Evolutionary conservation across 768 basidiomycete genomes (phyloP).

Genomic region (Dacryopinax spathularia): DNA sequence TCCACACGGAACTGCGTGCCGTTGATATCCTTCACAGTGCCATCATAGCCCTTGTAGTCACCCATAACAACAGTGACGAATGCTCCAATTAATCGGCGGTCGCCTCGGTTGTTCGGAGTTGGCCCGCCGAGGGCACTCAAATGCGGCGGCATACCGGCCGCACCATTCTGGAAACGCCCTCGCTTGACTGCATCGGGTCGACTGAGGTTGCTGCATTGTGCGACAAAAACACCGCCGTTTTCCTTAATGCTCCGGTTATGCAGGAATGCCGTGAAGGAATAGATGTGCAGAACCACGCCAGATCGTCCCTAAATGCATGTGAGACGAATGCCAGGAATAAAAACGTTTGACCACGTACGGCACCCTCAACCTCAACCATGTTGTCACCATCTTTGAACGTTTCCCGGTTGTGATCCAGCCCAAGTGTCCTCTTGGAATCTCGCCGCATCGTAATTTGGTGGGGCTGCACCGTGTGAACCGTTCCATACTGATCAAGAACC

Average conservation of each 20-base stretch:
- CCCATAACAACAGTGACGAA: conserved; percentile 73
- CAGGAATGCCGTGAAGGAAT: conserved; percentile 85
- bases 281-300: conserved; percentile 83
- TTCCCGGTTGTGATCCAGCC: conserved; percentile 77
- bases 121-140: not conserved
- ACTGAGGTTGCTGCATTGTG: conserved; percentile 25
- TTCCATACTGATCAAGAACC: conserved; percentile 86
- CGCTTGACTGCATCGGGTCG: not conserved
- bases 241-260: conserved; percentile 82
- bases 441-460: conserved; percentile 89
- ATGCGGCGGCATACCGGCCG: not conserved
- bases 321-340: not conserved
- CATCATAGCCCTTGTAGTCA: conserved; percentile 77
- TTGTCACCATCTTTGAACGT: conserved; percentile 79
- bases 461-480: conserved; percentile 76
- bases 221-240: conserved; percentile 90
- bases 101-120: not conserved
- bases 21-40: conserved; percentile 89
- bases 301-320: conserved; percentile 46
- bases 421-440: conserved; percentile 67
- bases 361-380: conserved; percentile 81
- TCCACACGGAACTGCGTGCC: conserved; percentile 79
- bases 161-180: not conserved
- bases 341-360: conserved; percentile 36
- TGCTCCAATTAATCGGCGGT: conserved; percentile 52